Percentiles rank a stretch among this genome's conserved stretches.
Evolutionary conservation across 352 stramenopile genomes (phyloP).

Genomic region (Phytophthora melonis): DNA sequence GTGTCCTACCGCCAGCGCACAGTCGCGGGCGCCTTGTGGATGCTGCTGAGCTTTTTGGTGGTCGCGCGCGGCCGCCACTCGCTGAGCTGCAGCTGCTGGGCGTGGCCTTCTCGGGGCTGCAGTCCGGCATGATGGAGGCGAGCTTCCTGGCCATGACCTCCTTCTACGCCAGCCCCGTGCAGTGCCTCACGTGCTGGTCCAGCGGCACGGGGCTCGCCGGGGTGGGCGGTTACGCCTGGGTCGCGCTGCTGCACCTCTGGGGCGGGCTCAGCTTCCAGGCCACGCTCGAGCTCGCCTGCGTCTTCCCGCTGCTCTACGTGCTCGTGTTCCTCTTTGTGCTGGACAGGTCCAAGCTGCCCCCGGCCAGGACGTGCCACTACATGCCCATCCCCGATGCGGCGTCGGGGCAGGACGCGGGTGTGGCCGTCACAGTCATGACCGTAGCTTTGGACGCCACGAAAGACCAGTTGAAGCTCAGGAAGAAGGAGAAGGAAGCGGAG

Average conservation of each 20-base stretch:
- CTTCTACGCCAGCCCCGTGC: slow-evolving; percentile 76
- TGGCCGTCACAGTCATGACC: slow-evolving; percentile 4
- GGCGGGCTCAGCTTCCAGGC: slow-evolving; percentile 73
- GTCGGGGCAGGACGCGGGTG: slow-evolving; percentile 16
- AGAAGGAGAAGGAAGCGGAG: slow-evolving; percentile 12
- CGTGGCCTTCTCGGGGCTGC: slow-evolving; percentile 87
- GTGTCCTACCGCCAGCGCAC: slow-evolving; percentile 91
- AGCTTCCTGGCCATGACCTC: slow-evolving; percentile 90
- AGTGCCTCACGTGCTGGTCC: slow-evolving; percentile 92
- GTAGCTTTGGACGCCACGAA: slow-evolving; percentile 3
- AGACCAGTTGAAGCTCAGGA: slow-evolving; percentile 30
- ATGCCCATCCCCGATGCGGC: slow-evolving; percentile 46
- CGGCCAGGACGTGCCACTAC: slow-evolving; percentile 47
- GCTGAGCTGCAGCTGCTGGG: slow-evolving; percentile 87
- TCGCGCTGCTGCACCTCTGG: slow-evolving; percentile 78
- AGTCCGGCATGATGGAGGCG: slow-evolving; percentile 91
- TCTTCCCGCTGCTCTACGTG: slow-evolving; percentile 77
- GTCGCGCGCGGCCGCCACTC: slow-evolving; percentile 69
- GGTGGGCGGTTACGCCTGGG: slow-evolving; percentile 91
- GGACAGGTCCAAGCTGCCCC: slow-evolving; percentile 57
- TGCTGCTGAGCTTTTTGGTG: slow-evolving; percentile 85
- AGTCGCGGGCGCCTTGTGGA: slow-evolving; percentile 70
- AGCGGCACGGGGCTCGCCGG: slow-evolving; percentile 94
- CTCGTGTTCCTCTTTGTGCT: slow-evolving; percentile 73
- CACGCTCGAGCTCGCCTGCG: slow-evolving; percentile 61